Percentiles rank a stretch among this genome's conserved stretches.
Evolutionary conservation across 345 rosid genomes (phyloP).

Genomic region (Dovyalis caffra): DNA sequence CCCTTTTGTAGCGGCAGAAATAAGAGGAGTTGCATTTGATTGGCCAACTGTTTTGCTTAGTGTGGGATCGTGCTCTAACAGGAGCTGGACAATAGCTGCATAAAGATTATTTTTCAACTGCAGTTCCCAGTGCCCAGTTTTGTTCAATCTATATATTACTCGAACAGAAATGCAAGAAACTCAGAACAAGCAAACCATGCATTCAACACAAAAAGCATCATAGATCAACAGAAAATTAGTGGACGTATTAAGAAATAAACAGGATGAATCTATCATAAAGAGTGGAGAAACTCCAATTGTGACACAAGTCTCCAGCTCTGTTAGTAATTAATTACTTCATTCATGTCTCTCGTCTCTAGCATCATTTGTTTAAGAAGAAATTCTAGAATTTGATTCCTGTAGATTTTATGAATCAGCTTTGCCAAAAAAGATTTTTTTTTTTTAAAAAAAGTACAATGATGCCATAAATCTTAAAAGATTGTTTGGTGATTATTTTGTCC

Average conservation of each 20-base stretch:
- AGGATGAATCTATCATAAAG: background rate
- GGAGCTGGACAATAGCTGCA: slow-evolving; percentile 78
- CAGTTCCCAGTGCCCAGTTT: background rate
- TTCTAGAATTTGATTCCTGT: background rate
- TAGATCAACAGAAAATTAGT: background rate
- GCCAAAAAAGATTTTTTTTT: background rate
- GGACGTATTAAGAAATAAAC: background rate
- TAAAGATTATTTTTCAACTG: slow-evolving; percentile 14
- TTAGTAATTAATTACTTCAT: background rate
- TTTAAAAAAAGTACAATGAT: background rate
- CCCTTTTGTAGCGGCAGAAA: slow-evolving; percentile 79
- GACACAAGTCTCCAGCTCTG: background rate
- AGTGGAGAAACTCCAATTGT: background rate
- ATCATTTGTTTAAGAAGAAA: background rate
- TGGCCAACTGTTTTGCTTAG: slow-evolving; percentile 71
- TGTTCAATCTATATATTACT: background rate
- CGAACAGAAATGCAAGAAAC: slow-evolving; percentile 13
- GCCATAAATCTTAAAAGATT: background rate
- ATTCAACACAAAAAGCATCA: background rate
- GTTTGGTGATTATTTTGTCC: background rate
- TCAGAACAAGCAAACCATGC: background rate
- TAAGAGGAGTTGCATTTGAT: slow-evolving; percentile 81
- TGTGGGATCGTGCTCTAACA: slow-evolving; percentile 60
- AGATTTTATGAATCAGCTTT: background rate
- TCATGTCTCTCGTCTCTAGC: background rate